A percentile compares a stretch with the other conserved stretches of the same genome.
phyloP scores from a whole-genome alignment of 805 yeast genomes.

The Hanseniaspora thailandica region DNA sequence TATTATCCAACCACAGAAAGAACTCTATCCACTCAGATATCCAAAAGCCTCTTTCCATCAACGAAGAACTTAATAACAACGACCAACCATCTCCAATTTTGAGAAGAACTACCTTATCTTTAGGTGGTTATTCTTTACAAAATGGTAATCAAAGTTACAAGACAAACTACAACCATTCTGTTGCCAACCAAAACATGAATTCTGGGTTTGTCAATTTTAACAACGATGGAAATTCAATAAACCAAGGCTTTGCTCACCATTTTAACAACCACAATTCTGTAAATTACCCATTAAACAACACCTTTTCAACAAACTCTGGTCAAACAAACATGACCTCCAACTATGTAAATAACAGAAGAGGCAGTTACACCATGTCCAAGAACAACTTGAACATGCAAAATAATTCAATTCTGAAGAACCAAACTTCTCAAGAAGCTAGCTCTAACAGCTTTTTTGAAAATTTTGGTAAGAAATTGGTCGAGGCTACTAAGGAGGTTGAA shows the following conservation, averaged over 20 bases:
- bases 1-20: slow-evolving; percentile 27
- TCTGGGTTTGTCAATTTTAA: neutral
- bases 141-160: slow-evolving; percentile 7
- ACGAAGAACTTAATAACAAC: neutral
- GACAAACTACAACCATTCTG: neutral
- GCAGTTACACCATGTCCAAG: slow-evolving; percentile 4
- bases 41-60: slow-evolving; percentile 7
- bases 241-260: neutral
- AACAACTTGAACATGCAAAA: neutral
- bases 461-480: slow-evolving; percentile 28
- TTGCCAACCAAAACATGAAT: neutral
- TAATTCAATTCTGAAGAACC: slow-evolving; percentile 5
- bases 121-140: slow-evolving; percentile 20
- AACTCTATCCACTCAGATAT: slow-evolving; percentile 22
- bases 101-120: slow-evolving; percentile 25
- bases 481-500: slow-evolving; percentile 28
- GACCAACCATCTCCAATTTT: slow-evolving; percentile 19
- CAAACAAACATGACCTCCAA: slow-evolving; percentile 1
- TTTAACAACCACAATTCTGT: slow-evolving; percentile 13
- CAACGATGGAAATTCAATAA: neutral
- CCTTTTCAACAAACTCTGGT: neutral
- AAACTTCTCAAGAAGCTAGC: neutral
- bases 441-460: slow-evolving; percentile 27
- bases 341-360: slow-evolving; percentile 12
- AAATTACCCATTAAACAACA: slow-evolving; percentile 4